These are phyloP conservation scores for Hericium alpestre DNA, from an alignment of 768 basidiomycete species.

Conservation along the genomic window DNA sequence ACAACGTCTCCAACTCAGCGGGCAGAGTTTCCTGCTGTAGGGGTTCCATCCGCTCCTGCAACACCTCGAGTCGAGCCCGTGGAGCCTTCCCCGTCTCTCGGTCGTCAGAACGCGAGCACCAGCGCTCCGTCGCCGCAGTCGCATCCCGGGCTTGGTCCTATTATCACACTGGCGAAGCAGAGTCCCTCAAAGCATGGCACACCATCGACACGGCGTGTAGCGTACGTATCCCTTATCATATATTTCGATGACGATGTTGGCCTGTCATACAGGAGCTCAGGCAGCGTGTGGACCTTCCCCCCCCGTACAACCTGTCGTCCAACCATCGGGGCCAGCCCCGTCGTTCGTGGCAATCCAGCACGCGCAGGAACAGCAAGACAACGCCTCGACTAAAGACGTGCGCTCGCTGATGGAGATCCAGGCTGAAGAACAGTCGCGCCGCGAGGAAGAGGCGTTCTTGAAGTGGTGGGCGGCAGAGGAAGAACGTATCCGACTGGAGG, in stretches of 20 bases:
- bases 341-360: slow-evolving; percentile 81
- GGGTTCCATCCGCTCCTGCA: not conserved
- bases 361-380: slow-evolving; percentile 51
- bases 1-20: not conserved
- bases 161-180: slow-evolving; percentile 52
- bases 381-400: slow-evolving; percentile 34
- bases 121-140: not conserved
- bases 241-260: not conserved
- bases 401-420: slow-evolving; percentile 75
- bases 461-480: slow-evolving; percentile 87
- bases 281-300: slow-evolving; percentile 62
- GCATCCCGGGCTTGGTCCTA: slow-evolving; percentile 44
- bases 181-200: slow-evolving; percentile 18
- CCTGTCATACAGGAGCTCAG: slow-evolving; percentile 16
- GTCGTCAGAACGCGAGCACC: not conserved
- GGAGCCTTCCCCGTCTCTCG: too few relatives aligned
- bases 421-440: slow-evolving; percentile 59
- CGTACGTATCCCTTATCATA: slow-evolving; percentile 29
- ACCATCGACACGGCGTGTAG: slow-evolving; percentile 31
- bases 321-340: slow-evolving; percentile 21
- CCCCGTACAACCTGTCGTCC: slow-evolving; percentile 23
- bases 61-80: not conserved
- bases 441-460: slow-evolving; percentile 47
- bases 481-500: slow-evolving; percentile 50
- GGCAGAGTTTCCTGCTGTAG: not conserved